Evolutionary conservation across 1,284 basidiomycete species (phyloP), one percentile per base, ranked within the genome.

Genomic region (Ustilago nuda): DNA sequence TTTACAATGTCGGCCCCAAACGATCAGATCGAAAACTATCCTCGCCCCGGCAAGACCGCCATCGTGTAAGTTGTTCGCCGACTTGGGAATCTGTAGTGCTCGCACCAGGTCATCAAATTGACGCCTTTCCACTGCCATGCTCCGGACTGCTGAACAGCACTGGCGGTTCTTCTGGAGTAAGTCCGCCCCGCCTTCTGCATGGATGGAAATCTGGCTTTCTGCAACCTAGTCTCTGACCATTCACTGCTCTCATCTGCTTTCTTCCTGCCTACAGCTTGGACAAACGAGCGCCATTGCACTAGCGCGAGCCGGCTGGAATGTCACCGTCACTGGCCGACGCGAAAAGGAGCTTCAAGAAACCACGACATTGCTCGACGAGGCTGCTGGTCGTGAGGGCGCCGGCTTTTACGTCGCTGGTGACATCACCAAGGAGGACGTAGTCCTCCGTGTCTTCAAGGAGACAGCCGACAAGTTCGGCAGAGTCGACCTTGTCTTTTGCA

Each of bases 401-500:
- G 65, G 59, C 4, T 54, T 58, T 36, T 71, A 33, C 45, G 61
- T 79, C 23, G 39, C 50, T 2, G 79, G 79, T 15, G 79, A 81
- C 45, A 71, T 80, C 39, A 76, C 70, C 35, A 72, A 81, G 37
- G 79, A 81, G 23, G 72, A 76, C 4, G 71, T 75, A 0, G 79
- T 81, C 8, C 57, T 70, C 4, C 57, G 61, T 15, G 52, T 64
- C 33, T 79, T 79, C 61, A 57, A 57, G 51, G 56, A 76, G 56
- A 70, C 75, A 9, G 60, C 67, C 12, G 58, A 69, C 23, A 59
- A 66, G 36, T 77, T 72, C n/a, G 80, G 80, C 37, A 61, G 70
- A 2, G 54, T 81, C 23, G 79, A 80, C 27, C 69, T 82, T 5
- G 67, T 82, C 36, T 82, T 82, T 46, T 72, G 67, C 65, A 82